phyloP scores from a whole-genome alignment of 768 basidiomycete species.

The Russula sp. region DNA sequence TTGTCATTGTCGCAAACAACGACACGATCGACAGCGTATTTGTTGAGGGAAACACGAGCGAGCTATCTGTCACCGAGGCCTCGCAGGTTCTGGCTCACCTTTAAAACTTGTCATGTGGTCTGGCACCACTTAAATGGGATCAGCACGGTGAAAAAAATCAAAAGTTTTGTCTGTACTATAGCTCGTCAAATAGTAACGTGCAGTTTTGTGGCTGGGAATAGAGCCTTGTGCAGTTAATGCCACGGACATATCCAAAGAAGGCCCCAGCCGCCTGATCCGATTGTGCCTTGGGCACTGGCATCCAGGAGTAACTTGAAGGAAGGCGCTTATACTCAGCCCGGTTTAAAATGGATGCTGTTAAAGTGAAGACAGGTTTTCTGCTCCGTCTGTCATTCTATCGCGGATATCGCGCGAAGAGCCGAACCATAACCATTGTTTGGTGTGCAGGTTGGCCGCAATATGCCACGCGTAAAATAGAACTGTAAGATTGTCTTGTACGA shows the following conservation, averaged over 20 bases:
- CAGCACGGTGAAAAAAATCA: background rate
- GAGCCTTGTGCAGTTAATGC: background rate
- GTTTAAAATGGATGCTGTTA: too few species aligned
- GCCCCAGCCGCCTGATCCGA: too few species aligned
- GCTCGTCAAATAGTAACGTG: constrained; percentile 13
- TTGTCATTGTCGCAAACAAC: constrained; percentile 60
- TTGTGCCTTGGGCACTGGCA: too few species aligned
- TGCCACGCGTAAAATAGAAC: too few species aligned
- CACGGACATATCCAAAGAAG: background rate
- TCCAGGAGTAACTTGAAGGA: too few species aligned
- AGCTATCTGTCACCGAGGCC: constrained; percentile 41
- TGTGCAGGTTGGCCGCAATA: too few species aligned
- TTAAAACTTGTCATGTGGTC: constrained; percentile 2
- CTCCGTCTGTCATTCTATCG: too few species aligned
- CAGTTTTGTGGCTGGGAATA: constrained; percentile 14
- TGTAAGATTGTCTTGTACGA: too few species aligned
- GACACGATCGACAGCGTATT: constrained; percentile 58
- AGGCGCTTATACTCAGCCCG: too few species aligned
- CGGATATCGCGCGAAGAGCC: too few species aligned
- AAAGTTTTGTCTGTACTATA: background rate
- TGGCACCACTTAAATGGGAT: background rate
- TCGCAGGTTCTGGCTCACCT: constrained; percentile 36
- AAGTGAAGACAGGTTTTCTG: too few species aligned
- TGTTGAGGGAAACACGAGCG: constrained; percentile 36
- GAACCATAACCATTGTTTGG: too few species aligned